These are phyloP conservation scores for Phoenix dactylifera DNA, from an alignment of 176 grass and related monocot genomes.

Conservation along the genomic window DNA sequence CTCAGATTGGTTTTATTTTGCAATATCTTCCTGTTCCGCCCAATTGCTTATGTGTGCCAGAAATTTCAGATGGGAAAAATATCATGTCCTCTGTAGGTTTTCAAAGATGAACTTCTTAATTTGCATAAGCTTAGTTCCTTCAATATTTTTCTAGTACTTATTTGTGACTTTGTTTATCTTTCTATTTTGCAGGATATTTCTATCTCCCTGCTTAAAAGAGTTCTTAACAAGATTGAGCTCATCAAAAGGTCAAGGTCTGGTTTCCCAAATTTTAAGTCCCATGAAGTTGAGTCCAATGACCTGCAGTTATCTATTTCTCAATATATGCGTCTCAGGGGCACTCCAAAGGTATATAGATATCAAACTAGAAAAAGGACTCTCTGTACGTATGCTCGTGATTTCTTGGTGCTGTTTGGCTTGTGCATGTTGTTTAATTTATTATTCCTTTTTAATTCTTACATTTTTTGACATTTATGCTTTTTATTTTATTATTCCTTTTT, in stretches of 20 bases:
- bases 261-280: constrained; percentile 71
- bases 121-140: not conserved
- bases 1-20: constrained; percentile 72
- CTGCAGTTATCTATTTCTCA: constrained; percentile 52
- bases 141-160: not conserved
- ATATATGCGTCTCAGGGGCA: constrained; percentile 80
- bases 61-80: constrained; percentile 71
- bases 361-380: too few species aligned
- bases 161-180: constrained; percentile 2
- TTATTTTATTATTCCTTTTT: constrained; percentile 14
- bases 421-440: too few species aligned
- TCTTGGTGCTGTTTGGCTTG: too few species aligned
- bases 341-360: constrained; percentile 52
- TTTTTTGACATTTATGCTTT: constrained; percentile 3
- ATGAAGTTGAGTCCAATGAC: constrained; percentile 62
- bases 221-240: constrained; percentile 85
- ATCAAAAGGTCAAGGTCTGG: constrained; percentile 87
- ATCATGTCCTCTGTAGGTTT: constrained; percentile 83
- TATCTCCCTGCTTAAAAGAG: constrained; percentile 52
- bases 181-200: constrained; percentile 65
- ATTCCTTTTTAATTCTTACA: not conserved
- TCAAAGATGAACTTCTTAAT: constrained; percentile 8
- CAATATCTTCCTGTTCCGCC: constrained; percentile 74
- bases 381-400: too few species aligned
- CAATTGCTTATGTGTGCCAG: constrained; percentile 78